Evolutionary conservation across 2,329 filamentous ascomycete genomes (phyloP), one percentile per base, ranked within the genome.

Genomic region (Sclerotinia nivalis): DNA sequence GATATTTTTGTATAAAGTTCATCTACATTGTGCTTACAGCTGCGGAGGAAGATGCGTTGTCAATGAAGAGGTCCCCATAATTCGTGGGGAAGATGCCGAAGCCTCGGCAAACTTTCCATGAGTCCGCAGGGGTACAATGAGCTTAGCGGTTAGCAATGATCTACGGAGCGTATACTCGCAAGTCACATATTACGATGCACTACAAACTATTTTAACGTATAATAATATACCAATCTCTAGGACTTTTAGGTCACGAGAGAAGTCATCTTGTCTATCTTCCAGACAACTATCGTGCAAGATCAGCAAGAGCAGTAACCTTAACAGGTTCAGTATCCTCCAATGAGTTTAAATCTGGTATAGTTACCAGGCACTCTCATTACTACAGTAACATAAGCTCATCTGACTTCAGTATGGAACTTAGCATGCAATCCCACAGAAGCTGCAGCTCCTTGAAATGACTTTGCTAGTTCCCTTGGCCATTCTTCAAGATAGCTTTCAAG

Each of bases 31-130:
- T 52, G 61, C 61, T 52, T 52, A 49, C 45, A 25, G 31, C 22
- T 49, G 59, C 37, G 37, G 60, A 20, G 34, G 49, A 65, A 54
- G 47, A 65, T 65, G 61, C 31, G 61, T 54, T 65, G 61, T 50
- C 60, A 62, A 50, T 50, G 31, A 37, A 25, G 28, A 31, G 47
- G 22, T 18, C 45, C 18, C 31, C 13, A 28, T 65, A 65, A 52
- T 65, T 52, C 20, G 47, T 65, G 61, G 61, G 13, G 61, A 65
- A 52, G 9, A 22, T 64, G 2, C 31, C 61, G 45, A 43, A 18
- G 13, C 22, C 55, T 58, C 55, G 55, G 55, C 10, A 58, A 58
- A 40, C 54, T 34, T 37, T 31, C 20, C 31, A 34, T 3, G 34
- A 13, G 55, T 37, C 12, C 20, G 6, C 31, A 58, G 31, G 31